Evolutionary conservation across 78 protist genomes (phyloP).

Genomic region (Cavenderia fasciculata): DNA sequence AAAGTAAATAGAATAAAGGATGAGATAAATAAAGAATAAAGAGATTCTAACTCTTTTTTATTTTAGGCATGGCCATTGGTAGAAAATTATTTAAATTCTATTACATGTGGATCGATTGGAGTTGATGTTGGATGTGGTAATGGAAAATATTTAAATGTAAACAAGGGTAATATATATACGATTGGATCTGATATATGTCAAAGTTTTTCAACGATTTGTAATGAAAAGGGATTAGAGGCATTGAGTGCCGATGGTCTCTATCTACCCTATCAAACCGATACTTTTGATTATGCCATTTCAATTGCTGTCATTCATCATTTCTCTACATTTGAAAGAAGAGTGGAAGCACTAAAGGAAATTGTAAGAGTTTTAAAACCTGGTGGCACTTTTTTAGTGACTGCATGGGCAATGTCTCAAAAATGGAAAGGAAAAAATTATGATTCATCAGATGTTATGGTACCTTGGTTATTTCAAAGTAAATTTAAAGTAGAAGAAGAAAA

Average conservation of each 20-base stretch:
- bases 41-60: not conserved
- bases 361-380: constrained; percentile 60
- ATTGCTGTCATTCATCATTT: constrained; percentile 86
- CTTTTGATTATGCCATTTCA: constrained; percentile 72
- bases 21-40: not conserved
- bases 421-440: constrained; percentile 64
- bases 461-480: constrained; percentile 77
- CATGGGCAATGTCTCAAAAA: constrained; percentile 84
- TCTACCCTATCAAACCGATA: constrained; percentile 38
- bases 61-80: constrained; percentile 80
- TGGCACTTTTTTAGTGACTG: constrained; percentile 38
- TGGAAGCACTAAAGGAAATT: constrained; percentile 65
- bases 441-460: constrained; percentile 81
- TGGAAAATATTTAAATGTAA: constrained; percentile 78
- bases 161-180: constrained; percentile 10
- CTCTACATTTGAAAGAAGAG: constrained; percentile 78
- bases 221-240: constrained; percentile 36
- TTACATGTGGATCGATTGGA: constrained; percentile 25
- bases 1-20: not conserved
- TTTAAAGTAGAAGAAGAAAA: not conserved
- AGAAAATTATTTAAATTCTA: constrained; percentile 39
- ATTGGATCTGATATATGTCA: constrained; percentile 79
- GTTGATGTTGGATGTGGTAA: constrained; percentile 84
- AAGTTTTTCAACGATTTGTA: constrained; percentile 56
- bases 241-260: constrained; percentile 61